Base-by-base conservation (phyloP, 176 grass and related monocot genomes). In the Triticum timopheevii region DNA sequence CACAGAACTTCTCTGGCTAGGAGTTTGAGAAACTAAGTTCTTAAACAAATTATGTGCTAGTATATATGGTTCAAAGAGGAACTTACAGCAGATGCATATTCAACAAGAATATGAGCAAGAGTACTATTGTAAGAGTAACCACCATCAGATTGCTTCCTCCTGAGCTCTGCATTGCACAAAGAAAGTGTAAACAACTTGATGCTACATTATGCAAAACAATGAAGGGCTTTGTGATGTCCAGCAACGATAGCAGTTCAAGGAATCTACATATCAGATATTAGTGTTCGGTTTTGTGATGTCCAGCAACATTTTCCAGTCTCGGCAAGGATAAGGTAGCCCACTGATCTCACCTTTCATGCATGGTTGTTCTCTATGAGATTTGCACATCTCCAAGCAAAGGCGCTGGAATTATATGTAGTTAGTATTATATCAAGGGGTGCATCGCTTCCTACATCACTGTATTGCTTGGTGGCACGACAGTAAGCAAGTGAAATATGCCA, bases 81-180 rank as follows among this genome's bases (percentile, higher is more conserved):
- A 89, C 93, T 80, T 86, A 98, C 96, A 69, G 96, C 93, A 65
- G 96, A 98, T 30, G 96, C 93, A 87, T 98, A 98, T 66, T 95
- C 81, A 0, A 95, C 93, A 58, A 98, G 73, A 84, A 90, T 92
- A 77, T 86, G 89, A 17, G 93, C 86, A 42, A 94, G 88, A 12
- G 96, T 91, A 66, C 76, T 90, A 80, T 98, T 98, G 84, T 95
- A 94, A 33, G 64, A 27, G 82, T 92, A 89, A 34, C 77, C 69
- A 16, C 31, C 79, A 68, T 89, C 84, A 19, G 36, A 45, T 15
- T 71, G 65, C 73, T 84, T 89, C 47, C 61, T 83, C 73, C 45
- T 84, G 76, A 78, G 64, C 56, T 73, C 88, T 92, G 86, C 54
- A 84, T 77, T n/a, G 58, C 1, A 22, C 50, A 83, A 75, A 31